phyloP scores from a whole-genome alignment of 495 filamentous ascomycete genomes.

The Aspergillus sclerotiicarbonarius region DNA sequence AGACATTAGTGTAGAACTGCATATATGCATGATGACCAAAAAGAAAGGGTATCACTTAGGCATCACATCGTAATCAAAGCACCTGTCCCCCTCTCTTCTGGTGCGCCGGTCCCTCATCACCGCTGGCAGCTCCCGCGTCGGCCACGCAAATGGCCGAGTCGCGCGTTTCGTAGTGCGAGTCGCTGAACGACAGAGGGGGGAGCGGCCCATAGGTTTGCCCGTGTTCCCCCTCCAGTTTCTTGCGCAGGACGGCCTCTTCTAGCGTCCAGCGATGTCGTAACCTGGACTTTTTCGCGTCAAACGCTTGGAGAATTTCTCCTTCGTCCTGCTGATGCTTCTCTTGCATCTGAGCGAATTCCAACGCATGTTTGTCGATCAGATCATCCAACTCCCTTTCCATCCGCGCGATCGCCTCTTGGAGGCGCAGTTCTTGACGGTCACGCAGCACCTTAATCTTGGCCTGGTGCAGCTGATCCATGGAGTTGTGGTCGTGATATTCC shows the following conservation, averaged over 20 bases:
- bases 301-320: slow-evolving; percentile 40
- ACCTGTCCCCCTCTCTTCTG: slow-evolving; percentile 19
- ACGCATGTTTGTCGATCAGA: slow-evolving; percentile 49
- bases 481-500: slow-evolving; percentile 65
- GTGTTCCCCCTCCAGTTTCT: slow-evolving; percentile 53
- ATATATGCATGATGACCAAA: slow-evolving; percentile 16
- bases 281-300: slow-evolving; percentile 49
- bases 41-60: slow-evolving; percentile 30
- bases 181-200: slow-evolving; percentile 37
- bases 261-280: slow-evolving; percentile 60
- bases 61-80: slow-evolving; percentile 26
- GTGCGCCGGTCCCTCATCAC: slow-evolving; percentile 16
- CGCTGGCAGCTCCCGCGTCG: slow-evolving; percentile 13
- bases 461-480: slow-evolving; percentile 68
- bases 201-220: slow-evolving; percentile 50
- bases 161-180: slow-evolving; percentile 21
- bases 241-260: slow-evolving; percentile 61
- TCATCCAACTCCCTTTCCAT: slow-evolving; percentile 62
- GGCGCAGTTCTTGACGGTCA: slow-evolving; percentile 68
- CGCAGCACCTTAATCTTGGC: slow-evolving; percentile 77
- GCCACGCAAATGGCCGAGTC: slow-evolving; percentile 28
- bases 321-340: slow-evolving; percentile 52
- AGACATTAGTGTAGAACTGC: slow-evolving; percentile 14
- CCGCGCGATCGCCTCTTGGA: slow-evolving; percentile 62
- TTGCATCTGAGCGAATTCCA: slow-evolving; percentile 57